These are phyloP conservation scores for Chara braunii DNA, from an alignment of 139 green algal species.

Conservation along the genomic window DNA sequence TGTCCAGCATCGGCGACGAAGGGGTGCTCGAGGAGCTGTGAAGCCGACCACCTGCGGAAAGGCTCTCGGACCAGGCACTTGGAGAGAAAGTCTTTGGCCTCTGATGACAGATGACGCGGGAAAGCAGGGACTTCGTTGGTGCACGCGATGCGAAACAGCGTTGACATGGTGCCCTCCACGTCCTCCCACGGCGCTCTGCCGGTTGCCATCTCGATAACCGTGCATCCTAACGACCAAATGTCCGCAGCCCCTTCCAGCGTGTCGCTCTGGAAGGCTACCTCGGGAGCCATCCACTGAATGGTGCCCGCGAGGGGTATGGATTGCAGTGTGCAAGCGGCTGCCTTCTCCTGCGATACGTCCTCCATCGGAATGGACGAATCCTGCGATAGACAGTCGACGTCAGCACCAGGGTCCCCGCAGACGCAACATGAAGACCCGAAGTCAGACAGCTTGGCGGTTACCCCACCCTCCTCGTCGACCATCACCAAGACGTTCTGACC, in stretches of 20 bases:
- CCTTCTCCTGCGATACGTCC: too few relatives aligned
- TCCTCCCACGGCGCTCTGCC: constrained; percentile 73
- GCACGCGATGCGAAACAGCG: constrained; percentile 82
- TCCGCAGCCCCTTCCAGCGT: constrained; percentile 54
- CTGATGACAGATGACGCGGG: constrained; percentile 54
- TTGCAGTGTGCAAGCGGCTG: too few relatives aligned
- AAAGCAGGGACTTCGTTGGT: constrained; percentile 62
- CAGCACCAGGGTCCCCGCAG: too few relatives aligned
- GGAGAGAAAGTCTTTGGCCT: constrained; percentile 78
- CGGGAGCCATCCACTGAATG: constrained; percentile 96
- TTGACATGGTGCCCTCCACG: constrained; percentile 56
- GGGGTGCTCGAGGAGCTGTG: constrained; percentile 25
- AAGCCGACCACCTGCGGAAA: constrained; percentile 1
- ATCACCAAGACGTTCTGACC: constrained; percentile 52
- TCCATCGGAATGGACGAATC: too few relatives aligned
- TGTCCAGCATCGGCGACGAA: too few relatives aligned
- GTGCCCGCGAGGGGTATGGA: constrained; percentile 86
- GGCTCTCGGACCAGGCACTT: constrained; percentile 70
- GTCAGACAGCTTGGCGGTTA: constrained; percentile 30
- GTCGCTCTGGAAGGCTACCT: constrained; percentile 49
- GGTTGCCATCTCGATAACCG: constrained; percentile 93
- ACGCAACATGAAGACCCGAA: constrained; percentile 21
- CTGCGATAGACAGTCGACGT: too few relatives aligned
- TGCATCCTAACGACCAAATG: constrained; percentile 94
- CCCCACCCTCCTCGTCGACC: not conserved